Conservation (phyloP, 2,329 filamentous ascomycete genomes). For the Claviceps maximensis region DNA sequence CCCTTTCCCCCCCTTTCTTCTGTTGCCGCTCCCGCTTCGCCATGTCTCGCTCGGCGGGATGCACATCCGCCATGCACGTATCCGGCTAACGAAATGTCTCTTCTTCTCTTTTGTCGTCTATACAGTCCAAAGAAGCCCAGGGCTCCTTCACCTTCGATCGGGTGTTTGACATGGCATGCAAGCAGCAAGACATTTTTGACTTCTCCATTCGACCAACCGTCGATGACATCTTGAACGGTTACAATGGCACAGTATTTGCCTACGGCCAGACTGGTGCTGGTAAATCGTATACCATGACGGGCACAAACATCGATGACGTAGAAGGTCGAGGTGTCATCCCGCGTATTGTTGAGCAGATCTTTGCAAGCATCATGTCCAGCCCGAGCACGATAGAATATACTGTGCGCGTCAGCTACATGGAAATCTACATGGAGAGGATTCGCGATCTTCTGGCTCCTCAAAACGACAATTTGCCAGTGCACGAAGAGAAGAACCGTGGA, state of each 20-base stretch:
- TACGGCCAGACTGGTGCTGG: slow-evolving; percentile 97
- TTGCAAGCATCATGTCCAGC: slow-evolving; percentile 83
- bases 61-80: not conserved
- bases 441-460: slow-evolving; percentile 82
- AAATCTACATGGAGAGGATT: slow-evolving; percentile 99
- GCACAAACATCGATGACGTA: slow-evolving; percentile 75
- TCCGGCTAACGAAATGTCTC: slow-evolving; percentile 11
- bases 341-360: slow-evolving; percentile 94
- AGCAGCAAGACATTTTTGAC: slow-evolving; percentile 90
- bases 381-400: slow-evolving; percentile 94
- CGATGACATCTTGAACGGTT: slow-evolving; percentile 95
- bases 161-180: slow-evolving; percentile 87
- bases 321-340: slow-evolving; percentile 87
- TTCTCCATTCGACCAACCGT: slow-evolving; percentile 94
- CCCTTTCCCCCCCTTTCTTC: not conserved
- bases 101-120: slow-evolving; percentile 10
- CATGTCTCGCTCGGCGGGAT: not conserved
- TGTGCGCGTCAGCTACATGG: slow-evolving; percentile 98
- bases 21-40: not conserved
- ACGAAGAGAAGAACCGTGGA: slow-evolving; percentile 91
- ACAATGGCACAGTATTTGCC: slow-evolving; percentile 97
- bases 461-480: slow-evolving; percentile 93
- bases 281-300: slow-evolving; percentile 93
- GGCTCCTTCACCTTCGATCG: slow-evolving; percentile 94
- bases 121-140: slow-evolving; percentile 73